These are phyloP conservation scores for Silybum marianum DNA, from an alignment of 129 eudicot genomes.

Conservation along the genomic window DNA sequence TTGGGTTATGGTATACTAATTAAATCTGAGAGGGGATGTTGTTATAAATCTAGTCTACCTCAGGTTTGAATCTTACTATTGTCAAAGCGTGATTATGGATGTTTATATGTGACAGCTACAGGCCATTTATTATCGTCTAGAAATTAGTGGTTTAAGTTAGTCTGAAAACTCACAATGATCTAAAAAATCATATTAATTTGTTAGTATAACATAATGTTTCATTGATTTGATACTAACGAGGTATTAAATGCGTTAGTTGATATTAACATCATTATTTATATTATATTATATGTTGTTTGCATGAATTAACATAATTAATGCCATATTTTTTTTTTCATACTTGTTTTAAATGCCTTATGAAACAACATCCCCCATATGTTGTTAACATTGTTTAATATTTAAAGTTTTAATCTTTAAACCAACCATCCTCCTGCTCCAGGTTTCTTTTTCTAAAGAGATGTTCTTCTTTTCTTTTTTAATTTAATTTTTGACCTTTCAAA, in stretches of 20 bases:
- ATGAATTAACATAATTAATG: background rate
- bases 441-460: background rate
- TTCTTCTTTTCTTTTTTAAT: background rate
- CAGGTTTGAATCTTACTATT: too few species aligned
- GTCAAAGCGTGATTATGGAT: too few species aligned
- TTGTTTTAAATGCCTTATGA: background rate
- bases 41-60: too few species aligned
- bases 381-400: background rate
- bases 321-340: background rate
- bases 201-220: background rate
- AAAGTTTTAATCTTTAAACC: background rate
- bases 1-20: too few species aligned
- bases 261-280: background rate
- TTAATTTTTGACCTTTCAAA: background rate
- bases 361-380: background rate
- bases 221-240: background rate
- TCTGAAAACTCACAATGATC: too few species aligned
- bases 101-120: too few species aligned
- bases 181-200: background rate
- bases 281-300: background rate
- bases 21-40: too few species aligned
- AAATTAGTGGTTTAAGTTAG: too few species aligned
- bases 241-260: background rate
- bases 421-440: background rate
- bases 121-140: too few species aligned